Conservation (phyloP, 106 monocot genomes). For the Dendrobium nobile region DNA sequence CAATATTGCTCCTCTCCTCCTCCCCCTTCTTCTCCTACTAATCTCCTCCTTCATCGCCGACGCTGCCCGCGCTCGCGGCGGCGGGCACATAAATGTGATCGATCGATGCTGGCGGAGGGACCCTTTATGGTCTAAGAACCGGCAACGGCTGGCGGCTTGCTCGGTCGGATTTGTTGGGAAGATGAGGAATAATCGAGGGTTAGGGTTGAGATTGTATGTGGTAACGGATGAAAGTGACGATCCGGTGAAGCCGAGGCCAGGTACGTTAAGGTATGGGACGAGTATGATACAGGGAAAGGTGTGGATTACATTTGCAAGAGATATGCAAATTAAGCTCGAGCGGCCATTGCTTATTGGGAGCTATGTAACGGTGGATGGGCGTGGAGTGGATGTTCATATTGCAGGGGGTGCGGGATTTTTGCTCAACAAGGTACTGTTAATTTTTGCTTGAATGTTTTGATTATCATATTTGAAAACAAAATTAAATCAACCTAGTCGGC, state of each 20-base stretch:
- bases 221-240: conserved; percentile 66
- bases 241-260: conserved; percentile 38
- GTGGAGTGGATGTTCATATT: conserved; percentile 63
- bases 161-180: conserved; percentile 78
- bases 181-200: conserved; percentile 51
- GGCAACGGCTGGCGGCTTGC: conserved; percentile 53
- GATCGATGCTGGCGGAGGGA: conserved; percentile 47
- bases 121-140: conserved; percentile 39
- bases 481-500: too few species aligned
- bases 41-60: neutral
- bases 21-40: neutral
- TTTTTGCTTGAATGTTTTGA: neutral
- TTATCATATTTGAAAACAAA: too few species aligned
- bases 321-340: conserved; percentile 61
- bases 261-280: conserved; percentile 59
- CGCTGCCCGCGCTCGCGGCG: neutral
- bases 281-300: conserved; percentile 45
- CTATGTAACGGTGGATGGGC: conserved; percentile 68
- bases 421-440: conserved; percentile 18
- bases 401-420: conserved; percentile 59
- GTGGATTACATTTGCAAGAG: conserved; percentile 55
- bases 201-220: conserved; percentile 30
- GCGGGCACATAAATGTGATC: conserved; percentile 21
- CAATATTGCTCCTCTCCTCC: neutral
- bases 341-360: conserved; percentile 44